Base-by-base conservation (phyloP, 2,329 filamentous ascomycete species). In the Fusarium sp. region DNA sequence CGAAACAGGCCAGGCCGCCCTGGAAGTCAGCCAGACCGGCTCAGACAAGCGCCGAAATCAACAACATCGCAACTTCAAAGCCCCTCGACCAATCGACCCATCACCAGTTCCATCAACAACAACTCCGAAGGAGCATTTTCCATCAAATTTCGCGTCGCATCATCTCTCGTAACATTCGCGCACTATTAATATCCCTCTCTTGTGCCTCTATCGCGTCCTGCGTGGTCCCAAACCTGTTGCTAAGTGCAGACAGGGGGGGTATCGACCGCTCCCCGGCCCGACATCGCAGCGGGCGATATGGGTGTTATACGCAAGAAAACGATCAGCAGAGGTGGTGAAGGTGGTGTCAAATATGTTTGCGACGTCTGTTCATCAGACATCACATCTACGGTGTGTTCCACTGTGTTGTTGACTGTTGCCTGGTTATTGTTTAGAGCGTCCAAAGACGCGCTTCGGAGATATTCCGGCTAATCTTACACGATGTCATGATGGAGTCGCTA, bases 231-330 rank as follows among this genome's bases (percentile, higher is more conserved):
- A 71, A 49, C 43, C 46, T 43, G 51, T 47, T 56, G 54, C 57
- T 56, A 52, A 70, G 48, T 70, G 46, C 54, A 48, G 65, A 68
- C 59, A 65, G 69, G 71, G 72, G 71, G 73, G 70, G 67, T 68
- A 70, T 71, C 59, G 59, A 70, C 65, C 51, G 64, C 56, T 64
- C 69, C 73, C 73, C 71, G 68, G 62, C 69, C 71, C 60, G 62
- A 57, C 67, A 64, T 59, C 69, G 61, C 68, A 72, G 60, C 48
- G 56, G 73, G 62, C 73, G 68, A 72, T 49, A 97, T 97, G 95
- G 94, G 94, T 73, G 92, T 97, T 75, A 97, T 97, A 78, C 92
- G 94, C 78, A 97, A 97, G 85, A 97, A 97, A 83, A 96, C 93
- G 62, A 92, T 92, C 71, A 90, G 90, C 56, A 87, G 92, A 76